Conservation (phyloP, 129 eudicot genomes). For the Dittrichia graveolens region DNA sequence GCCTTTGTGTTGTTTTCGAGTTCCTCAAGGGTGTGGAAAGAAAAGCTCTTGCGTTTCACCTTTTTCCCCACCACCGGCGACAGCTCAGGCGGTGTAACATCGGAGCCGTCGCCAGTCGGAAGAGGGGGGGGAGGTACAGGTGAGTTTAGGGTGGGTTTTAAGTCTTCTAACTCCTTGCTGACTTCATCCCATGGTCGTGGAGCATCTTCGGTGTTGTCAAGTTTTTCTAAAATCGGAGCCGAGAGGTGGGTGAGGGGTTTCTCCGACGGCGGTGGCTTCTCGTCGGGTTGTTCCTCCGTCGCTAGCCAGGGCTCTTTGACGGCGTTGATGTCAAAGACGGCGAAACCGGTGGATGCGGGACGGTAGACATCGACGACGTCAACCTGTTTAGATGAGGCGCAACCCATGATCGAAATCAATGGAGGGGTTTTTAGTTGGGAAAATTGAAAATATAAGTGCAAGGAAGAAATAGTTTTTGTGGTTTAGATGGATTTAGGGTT, state of each 20-base stretch:
- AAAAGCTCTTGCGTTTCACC: constrained; percentile 58
- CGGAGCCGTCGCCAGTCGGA: constrained; percentile 2
- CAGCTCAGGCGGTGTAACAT: not conserved
- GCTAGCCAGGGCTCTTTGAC: constrained; percentile 91
- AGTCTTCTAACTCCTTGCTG: constrained; percentile 67
- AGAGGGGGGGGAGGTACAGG: constrained; percentile 30
- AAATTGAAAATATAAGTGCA: not conserved
- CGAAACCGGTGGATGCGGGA: constrained; percentile 63
- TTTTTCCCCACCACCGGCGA: constrained; percentile 31
- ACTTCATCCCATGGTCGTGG: constrained; percentile 91
- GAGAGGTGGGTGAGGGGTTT: constrained; percentile 46
- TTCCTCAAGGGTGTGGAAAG: constrained; percentile 86
- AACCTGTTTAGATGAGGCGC: constrained; percentile 74
- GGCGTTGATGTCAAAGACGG: constrained; percentile 75
- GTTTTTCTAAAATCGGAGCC: constrained; percentile 58
- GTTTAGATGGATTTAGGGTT: constrained; percentile 32
- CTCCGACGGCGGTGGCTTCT: constrained; percentile 31
- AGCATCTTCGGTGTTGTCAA: constrained; percentile 65
- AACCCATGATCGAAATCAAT: constrained; percentile 58
- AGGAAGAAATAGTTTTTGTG: constrained; percentile 14
- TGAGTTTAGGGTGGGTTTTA: constrained; percentile 62
- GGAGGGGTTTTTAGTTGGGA: not conserved
- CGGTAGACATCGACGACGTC: constrained; percentile 66
- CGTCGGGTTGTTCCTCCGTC: constrained; percentile 20
- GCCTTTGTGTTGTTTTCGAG: constrained; percentile 54